A percentile compares a stretch with the other conserved stretches of the same genome.
Conservation (phyloP, 2,329 filamentous ascomycete species). For the Nemania sp. region DNA sequence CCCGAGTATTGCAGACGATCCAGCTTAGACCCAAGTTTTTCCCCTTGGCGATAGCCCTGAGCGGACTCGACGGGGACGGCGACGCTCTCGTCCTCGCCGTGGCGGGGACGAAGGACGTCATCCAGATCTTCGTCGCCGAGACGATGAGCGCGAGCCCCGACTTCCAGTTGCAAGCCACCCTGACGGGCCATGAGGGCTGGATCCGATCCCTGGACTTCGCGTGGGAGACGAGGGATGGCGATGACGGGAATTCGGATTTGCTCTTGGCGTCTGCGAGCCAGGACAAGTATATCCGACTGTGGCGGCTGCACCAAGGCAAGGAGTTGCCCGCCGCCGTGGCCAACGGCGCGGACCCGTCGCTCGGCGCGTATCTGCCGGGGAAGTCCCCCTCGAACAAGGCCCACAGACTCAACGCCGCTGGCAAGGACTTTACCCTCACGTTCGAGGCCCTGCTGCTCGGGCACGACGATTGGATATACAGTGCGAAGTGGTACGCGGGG, state of each 20-base stretch:
- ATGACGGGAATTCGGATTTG: constrained; percentile 62
- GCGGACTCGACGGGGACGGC: constrained; percentile 56
- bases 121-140: constrained; percentile 76
- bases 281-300: constrained; percentile 94
- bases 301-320: constrained; percentile 78
- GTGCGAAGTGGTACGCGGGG: constrained; percentile 71
- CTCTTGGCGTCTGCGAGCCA: constrained; percentile 92
- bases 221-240: constrained; percentile 52
- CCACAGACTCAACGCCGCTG: constrained; percentile 69
- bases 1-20: constrained; percentile 70
- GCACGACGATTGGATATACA: constrained; percentile 99
- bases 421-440: constrained; percentile 74
- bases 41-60: constrained; percentile 75
- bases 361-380: constrained; percentile 64
- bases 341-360: constrained; percentile 58
- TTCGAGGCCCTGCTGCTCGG: constrained; percentile 94
- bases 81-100: constrained; percentile 72
- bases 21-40: constrained; percentile 78
- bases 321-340: constrained; percentile 63
- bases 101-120: constrained; percentile 80
- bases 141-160: constrained; percentile 45
- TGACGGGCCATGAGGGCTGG: constrained; percentile 94
- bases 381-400: constrained; percentile 88
- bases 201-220: constrained; percentile 83
- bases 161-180: constrained; percentile 75